These are phyloP conservation scores for Anthostomella pinea DNA, from an alignment of 2,329 filamentous ascomycete genomes.

Conservation along the genomic window DNA sequence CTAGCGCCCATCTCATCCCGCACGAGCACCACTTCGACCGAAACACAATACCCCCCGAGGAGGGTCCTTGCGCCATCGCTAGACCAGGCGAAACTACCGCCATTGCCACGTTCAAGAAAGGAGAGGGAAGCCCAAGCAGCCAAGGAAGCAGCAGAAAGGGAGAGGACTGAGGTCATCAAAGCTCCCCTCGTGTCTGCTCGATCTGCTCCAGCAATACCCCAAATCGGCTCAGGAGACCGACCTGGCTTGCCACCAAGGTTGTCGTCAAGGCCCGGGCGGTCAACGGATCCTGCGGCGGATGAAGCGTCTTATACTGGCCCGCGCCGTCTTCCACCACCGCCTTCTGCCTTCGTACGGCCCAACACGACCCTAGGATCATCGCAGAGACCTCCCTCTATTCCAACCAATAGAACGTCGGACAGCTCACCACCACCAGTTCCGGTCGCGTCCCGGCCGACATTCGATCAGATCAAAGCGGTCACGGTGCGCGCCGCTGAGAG, in stretches of 20 bases:
- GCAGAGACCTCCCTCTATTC: constrained; percentile 15
- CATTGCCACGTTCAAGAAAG: constrained; percentile 53
- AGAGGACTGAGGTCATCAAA: constrained; percentile 25
- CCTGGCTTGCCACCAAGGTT: constrained; percentile 49
- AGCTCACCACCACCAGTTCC: constrained; percentile 52
- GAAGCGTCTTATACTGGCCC: constrained; percentile 27
- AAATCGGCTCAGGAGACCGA: constrained; percentile 30
- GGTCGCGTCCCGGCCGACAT: constrained; percentile 49
- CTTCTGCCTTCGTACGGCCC: constrained; percentile 31
- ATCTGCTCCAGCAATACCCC: constrained; percentile 37
- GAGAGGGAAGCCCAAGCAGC: constrained; percentile 49
- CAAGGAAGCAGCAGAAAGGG: constrained; percentile 34
- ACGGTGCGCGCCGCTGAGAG: constrained; percentile 32
- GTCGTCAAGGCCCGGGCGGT: constrained; percentile 46
- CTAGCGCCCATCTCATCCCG: constrained; percentile 45
- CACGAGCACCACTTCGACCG: constrained; percentile 46
- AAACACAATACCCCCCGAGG: constrained; percentile 32
- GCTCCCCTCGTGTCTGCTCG: constrained; percentile 37
- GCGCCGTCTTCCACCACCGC: constrained; percentile 39
- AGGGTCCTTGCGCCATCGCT: constrained; percentile 56
- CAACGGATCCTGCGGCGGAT: constrained; percentile 24
- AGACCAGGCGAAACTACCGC: constrained; percentile 55
- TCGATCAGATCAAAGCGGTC: constrained; percentile 48
- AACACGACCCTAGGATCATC: constrained; percentile 28
- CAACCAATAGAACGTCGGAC: constrained; percentile 28